phyloP scores from a whole-genome alignment of 2,329 filamentous ascomycete species.

The Colletotrichum aenigma region DNA sequence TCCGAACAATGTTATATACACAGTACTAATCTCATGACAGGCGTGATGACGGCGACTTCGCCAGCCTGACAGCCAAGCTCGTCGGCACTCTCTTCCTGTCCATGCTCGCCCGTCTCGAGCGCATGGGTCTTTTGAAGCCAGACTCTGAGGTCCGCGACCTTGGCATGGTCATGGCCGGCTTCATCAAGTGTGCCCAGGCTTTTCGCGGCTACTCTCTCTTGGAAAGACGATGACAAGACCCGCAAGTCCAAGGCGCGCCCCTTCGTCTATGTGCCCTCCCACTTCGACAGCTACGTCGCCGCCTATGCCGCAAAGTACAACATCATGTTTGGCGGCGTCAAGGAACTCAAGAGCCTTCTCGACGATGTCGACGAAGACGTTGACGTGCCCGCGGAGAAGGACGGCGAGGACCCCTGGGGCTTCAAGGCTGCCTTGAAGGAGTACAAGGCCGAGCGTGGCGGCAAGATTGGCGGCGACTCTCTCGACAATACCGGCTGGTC shows the following conservation, averaged over 20 bases:
- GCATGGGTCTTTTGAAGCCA: conserved; percentile 31
- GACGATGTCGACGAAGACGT: conserved; percentile 20
- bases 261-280: conserved; percentile 21
- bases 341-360: conserved; percentile 27
- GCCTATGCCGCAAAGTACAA: conserved; percentile 37
- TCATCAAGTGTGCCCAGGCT: conserved; percentile 25
- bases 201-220: conserved; percentile 23
- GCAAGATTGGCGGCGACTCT: conserved; percentile 39
- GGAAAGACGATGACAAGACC: conserved; percentile 10
- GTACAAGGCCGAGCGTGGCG: conserved; percentile 21
- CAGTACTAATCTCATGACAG: background rate
- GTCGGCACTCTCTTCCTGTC: conserved; percentile 39
- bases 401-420: conserved; percentile 29
- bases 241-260: conserved; percentile 22
- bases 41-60: conserved; percentile 14
- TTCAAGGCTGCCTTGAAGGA: conserved; percentile 25
- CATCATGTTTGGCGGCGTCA: conserved; percentile 31
- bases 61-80: conserved; percentile 29
- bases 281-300: conserved; percentile 34
- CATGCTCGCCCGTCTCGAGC: conserved; percentile 41
- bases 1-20: too few species aligned
- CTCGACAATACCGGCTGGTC: conserved; percentile 39
- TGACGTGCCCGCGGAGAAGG: conserved; percentile 25
- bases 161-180: conserved; percentile 40
- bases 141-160: conserved; percentile 40